Base-by-base conservation (phyloP, 176 grass and related monocot genomes). In the Metroxylon sagu region DNA sequence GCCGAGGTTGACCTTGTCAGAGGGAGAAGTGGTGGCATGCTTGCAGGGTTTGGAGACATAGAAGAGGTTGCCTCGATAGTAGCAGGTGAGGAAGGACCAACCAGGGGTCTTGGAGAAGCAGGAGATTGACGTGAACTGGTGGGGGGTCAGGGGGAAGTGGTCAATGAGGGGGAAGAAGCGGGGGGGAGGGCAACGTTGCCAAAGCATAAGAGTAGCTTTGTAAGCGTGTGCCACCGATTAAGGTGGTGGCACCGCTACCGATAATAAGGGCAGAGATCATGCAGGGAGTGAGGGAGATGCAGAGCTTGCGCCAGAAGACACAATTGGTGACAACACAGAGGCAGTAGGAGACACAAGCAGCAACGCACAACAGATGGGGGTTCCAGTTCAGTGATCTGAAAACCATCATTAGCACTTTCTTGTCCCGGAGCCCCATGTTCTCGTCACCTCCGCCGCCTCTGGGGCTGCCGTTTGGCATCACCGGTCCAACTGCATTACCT, bases 61-160 rank as follows among this genome's bases (percentile, higher is more conserved):
- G 4, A 95, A 72, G 61, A 95, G 58, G 72, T 89, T 81, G 14
- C 85, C 78, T 19, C 60, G 65, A 72, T 71, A 85, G 0, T 85
- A 69, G 1, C 78, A 67, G 3, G 80, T 35, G 8, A 89, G 77
- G 71, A 95, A 95, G 59, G 81, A 85, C 6, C 70, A 71, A 0
- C 89, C 89, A 0, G 89, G 89, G 0, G 85, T 95, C 71, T 95
- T 95, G 30, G 85, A 95, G 85, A 95, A 95, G 19, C 89, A 72
- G 6, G 85, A 85, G 0, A 71, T 75, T 0, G 64, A 28, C 0
- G 53, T 69, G 55, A 80, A 85, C 79, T 95, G 89, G 3, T 78
- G 81, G 27, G 60, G 72, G 4, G 67, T 56, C 0, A 31, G 16
- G 0, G 53, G 55, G 12, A 16, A 54, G 10, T 10, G 7, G 8